Evolutionary conservation across 2,329 filamentous ascomycete species (phyloP).

Genomic region (Macrophomina pseudophaseolina): DNA sequence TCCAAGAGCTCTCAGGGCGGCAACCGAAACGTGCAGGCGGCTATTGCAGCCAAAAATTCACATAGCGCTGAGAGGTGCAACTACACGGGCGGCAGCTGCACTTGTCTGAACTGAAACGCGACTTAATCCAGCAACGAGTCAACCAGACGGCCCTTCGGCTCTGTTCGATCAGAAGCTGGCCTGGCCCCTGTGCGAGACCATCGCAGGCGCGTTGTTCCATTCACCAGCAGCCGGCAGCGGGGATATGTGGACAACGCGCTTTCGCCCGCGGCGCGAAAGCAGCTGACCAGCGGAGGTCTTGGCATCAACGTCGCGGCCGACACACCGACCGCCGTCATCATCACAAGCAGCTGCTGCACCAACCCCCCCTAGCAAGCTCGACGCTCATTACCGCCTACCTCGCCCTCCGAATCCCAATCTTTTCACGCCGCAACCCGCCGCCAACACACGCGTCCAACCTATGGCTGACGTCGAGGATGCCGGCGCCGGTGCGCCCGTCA

Average conservation of each 20-base stretch:
- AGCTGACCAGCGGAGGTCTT: conserved; percentile 15
- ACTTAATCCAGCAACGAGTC: no score
- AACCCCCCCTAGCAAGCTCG: conserved; percentile 10
- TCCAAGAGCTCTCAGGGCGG: neutral
- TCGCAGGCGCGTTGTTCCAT: neutral
- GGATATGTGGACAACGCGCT: neutral
- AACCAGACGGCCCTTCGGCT: no score
- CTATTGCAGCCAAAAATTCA: no score
- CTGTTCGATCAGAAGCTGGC: no score
- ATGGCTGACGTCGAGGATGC: conserved; percentile 89
- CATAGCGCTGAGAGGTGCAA: no score
- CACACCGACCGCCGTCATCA: conserved; percentile 19
- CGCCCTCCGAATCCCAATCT: neutral
- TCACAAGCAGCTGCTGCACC: neutral
- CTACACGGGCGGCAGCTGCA: no score
- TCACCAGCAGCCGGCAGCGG: neutral
- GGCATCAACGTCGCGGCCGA: conserved; percentile 17
- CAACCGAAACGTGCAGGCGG: neutral
- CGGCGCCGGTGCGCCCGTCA: conserved; percentile 62
- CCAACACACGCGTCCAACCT: conserved; percentile 30
- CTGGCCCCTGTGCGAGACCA: neutral
- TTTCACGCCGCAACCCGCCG: neutral
- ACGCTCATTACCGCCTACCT: neutral
- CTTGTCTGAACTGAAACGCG: no score
- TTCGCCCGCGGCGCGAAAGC: conserved; percentile 18